A percentile compares a stretch with the other conserved stretches of the same genome.
Conservation (phyloP, 768 basidiomycete species). For the Calvatia gigantea region DNA sequence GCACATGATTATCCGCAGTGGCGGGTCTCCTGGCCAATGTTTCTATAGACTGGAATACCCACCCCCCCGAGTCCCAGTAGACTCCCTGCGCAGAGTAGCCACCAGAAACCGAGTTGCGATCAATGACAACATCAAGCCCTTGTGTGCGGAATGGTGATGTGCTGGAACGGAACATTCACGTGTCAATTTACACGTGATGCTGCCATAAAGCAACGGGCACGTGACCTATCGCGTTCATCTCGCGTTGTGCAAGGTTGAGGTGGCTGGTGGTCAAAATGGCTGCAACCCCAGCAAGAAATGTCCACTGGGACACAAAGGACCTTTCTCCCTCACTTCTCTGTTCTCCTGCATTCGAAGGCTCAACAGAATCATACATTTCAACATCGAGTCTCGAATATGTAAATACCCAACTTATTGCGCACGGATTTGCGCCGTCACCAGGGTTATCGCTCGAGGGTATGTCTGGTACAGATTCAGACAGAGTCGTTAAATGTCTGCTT, state of each 20-base stretch:
- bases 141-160: too few species aligned
- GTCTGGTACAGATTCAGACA: conserved; percentile 49
- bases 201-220: too few species aligned
- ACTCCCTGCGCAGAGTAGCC: too few species aligned
- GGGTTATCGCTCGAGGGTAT: conserved; percentile 71
- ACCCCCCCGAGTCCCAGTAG: too few species aligned
- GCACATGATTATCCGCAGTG: too few species aligned
- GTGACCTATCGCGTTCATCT: conserved; percentile 6
- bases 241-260: not conserved
- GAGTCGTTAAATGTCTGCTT: conserved; percentile 70
- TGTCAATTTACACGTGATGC: too few species aligned
- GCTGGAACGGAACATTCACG: too few species aligned
- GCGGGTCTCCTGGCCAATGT: too few species aligned
- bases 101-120: too few species aligned
- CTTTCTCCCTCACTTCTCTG: conserved; percentile 39
- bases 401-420: conserved; percentile 78
- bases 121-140: too few species aligned
- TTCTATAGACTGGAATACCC: too few species aligned
- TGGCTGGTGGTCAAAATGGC: conserved; percentile 22
- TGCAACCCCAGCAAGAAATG: conserved; percentile 43
- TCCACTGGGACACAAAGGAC: conserved; percentile 50
- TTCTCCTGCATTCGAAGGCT: conserved; percentile 42
- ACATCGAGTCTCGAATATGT: conserved; percentile 72
- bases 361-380: conserved; percentile 45
- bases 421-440: conserved; percentile 65